Base-by-base conservation (phyloP, 139 green algal genomes). In the Marvania coccoides region DNA sequence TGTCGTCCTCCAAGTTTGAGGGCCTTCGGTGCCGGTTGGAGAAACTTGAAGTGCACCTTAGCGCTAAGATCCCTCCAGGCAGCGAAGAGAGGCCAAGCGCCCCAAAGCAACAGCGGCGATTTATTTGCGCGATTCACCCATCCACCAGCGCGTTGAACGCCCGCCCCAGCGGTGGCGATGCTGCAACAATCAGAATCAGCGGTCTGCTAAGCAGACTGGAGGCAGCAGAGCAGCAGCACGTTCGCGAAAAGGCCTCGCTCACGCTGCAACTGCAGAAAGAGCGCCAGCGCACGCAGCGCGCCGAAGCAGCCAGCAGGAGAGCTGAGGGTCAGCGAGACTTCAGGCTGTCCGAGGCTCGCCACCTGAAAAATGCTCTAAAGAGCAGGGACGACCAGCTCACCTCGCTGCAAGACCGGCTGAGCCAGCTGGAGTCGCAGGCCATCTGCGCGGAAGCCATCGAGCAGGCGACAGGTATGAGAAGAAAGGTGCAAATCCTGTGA, bases 291-390 rank as follows among this genome's bases (percentile, higher is more conserved):
- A 29, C 23, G 7, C 57, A 64, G 15, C 30, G 48, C 6, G 5
- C 26, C n/a, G 57, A 64, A 38, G 26, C 57, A 58, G 26, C 19
- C 28, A 38, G 37, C 24, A 64, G 33, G 29, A 15, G 30, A n/a
- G 57, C 24, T 26, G n/a, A 70, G 36, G 59, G 69, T 24, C 47
- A 75, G 58, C 34, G 64, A n/a, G 35, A 48, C 1, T 75, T 60
- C 40, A 34, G 62, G 15, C 4, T 71, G 38, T 48, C 51, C 2
- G 70, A 77, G 45, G 69, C 69, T 12, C 55, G 45, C 35, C 69
- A 75, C 56, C 35, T 77, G 3, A 73, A 77, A 45, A n/a, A 23
- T 28, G 71, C 71, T 35, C 38, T 77, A 7, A 59, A 63, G 26
- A 47, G 58, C 26, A 67, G 71, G 30, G 71, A 77, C 47, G 40